These are phyloP conservation scores for Pelargonium fulgidum DNA, from an alignment of 441 rosid genomes.

Conservation along the genomic window DNA sequence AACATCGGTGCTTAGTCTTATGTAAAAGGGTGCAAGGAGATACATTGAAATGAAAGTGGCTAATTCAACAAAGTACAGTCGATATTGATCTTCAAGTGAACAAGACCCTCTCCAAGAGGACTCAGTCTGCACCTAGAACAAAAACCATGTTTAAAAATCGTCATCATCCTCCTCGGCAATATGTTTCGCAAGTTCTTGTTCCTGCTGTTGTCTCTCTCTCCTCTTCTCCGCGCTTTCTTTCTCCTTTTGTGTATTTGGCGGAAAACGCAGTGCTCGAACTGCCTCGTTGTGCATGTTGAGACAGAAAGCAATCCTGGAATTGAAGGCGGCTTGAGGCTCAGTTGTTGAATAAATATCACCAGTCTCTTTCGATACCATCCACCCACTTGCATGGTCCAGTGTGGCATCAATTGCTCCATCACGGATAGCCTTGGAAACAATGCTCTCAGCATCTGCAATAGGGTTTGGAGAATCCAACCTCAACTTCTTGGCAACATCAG, in stretches of 20 bases:
- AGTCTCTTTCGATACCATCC: constrained; percentile 56
- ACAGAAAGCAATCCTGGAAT: constrained; percentile 57
- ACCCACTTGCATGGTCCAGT: constrained; percentile 47
- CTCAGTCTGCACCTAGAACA: not conserved
- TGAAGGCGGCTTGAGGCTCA: constrained; percentile 54
- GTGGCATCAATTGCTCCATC: constrained; percentile 58
- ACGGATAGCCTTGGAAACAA: constrained; percentile 52
- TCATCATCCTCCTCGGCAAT: constrained; percentile 61
- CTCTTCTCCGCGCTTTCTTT: constrained; percentile 61
- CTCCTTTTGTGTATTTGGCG: constrained; percentile 48
- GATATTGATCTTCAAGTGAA: too few species aligned
- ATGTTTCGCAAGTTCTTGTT: constrained; percentile 56
- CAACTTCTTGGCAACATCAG: constrained; percentile 50
- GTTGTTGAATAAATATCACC: constrained; percentile 57
- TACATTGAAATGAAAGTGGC: too few species aligned
- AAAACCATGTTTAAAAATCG: constrained; percentile 29
- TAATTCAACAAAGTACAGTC: too few species aligned
- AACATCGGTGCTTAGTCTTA: too few species aligned
- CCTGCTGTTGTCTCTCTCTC: constrained; percentile 55
- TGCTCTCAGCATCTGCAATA: constrained; percentile 59
- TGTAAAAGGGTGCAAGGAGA: too few species aligned
- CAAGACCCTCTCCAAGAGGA: constrained; percentile 7
- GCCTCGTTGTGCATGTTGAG: constrained; percentile 64
- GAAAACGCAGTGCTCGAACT: constrained; percentile 44
- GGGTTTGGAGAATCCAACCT: constrained; percentile 52